A percentile compares a stretch with the other conserved stretches of the same genome.
phyloP scores from a whole-genome alignment of 176 grass and related monocot species.

The Ananas comosus region DNA sequence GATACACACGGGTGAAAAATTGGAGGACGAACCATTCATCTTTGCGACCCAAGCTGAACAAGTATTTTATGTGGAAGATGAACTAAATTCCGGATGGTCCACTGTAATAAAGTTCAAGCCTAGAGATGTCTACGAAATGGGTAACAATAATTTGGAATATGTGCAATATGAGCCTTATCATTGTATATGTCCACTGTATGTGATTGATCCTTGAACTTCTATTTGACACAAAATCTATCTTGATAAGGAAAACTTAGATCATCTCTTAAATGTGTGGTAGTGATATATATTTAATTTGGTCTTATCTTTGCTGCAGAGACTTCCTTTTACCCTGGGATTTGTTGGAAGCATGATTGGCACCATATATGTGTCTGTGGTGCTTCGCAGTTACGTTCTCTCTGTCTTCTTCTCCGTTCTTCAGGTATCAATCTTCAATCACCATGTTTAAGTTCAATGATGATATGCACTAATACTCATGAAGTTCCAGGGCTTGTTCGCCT shows the following conservation, averaged over 20 bases:
- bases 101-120: background rate
- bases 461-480: background rate
- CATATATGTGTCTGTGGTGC: conserved; percentile 96
- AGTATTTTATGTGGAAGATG: conserved; percentile 12
- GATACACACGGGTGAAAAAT: no score
- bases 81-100: background rate
- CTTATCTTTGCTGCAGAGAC: conserved; percentile 52
- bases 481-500: background rate
- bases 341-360: conserved; percentile 74
- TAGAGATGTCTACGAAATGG: background rate
- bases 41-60: conserved; percentile 4
- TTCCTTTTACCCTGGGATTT: conserved; percentile 94
- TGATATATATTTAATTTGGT: conserved; percentile 7
- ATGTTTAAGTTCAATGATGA: conserved; percentile 2
- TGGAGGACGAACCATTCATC: background rate
- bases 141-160: no score
- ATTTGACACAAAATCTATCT: background rate
- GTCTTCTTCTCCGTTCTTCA: conserved; percentile 93
- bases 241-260: background rate
- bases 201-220: background rate
- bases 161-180: no score
- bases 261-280: background rate
- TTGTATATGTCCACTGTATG: background rate
- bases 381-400: conserved; percentile 92
- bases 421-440: conserved; percentile 27